Percentiles rank a stretch among this genome's conserved stretches.
Evolutionary conservation across 106 monocot species (phyloP).

Genomic region (Acorus calamus): DNA sequence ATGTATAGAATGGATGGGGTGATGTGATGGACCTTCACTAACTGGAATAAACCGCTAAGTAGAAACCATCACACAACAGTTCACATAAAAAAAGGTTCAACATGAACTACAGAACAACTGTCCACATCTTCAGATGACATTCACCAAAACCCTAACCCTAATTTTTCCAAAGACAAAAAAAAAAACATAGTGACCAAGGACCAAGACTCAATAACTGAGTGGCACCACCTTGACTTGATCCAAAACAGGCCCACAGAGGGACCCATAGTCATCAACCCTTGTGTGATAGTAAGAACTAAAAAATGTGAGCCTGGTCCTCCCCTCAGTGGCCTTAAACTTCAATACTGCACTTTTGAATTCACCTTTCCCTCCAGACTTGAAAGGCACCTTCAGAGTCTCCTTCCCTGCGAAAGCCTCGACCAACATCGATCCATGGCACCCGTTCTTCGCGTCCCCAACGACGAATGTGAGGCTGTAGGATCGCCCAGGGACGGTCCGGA

Average conservation of each 20-base stretch:
- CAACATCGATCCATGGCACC: conserved; percentile 60
- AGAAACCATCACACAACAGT: no score
- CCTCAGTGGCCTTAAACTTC: conserved; percentile 34
- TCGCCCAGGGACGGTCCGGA: conserved; percentile 35
- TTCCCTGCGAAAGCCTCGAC: conserved; percentile 63
- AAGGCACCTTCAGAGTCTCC: conserved; percentile 31
- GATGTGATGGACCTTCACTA: no score
- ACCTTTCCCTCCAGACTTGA: conserved; percentile 44
- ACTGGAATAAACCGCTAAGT: no score
- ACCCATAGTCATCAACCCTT: conserved; percentile 26
- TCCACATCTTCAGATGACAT: no score
- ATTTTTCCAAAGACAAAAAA: no score
- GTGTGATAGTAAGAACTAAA: conserved; percentile 81
- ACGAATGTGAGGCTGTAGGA: conserved; percentile 59
- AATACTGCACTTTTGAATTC: conserved; percentile 20
- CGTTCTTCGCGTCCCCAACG: conserved; percentile 64
- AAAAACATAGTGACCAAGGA: no score
- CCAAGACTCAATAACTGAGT: no score
- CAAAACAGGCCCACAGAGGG: conserved; percentile 79
- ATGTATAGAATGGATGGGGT: no score
- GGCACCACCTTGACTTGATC: conserved; percentile 57
- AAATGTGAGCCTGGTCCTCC: conserved; percentile 64
- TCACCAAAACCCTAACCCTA: no score
- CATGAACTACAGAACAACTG: no score
- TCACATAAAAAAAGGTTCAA: no score